Evolutionary conservation across 2,329 filamentous ascomycete species (phyloP).

Genomic region (Zymoseptoria tritici): DNA sequence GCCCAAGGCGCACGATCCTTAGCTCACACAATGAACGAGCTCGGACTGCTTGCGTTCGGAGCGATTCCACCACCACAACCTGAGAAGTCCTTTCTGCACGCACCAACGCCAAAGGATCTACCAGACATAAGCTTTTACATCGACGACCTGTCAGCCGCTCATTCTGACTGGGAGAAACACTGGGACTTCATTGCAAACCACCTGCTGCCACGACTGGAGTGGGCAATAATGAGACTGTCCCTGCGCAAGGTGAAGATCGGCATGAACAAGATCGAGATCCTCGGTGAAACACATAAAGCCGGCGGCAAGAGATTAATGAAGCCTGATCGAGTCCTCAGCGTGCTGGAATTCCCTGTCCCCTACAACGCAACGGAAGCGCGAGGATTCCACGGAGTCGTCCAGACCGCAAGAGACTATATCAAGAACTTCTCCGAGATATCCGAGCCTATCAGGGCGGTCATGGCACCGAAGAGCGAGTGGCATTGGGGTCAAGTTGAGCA

Average conservation of each 20-base stretch:
- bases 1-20: not conserved
- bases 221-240: not conserved
- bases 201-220: conserved; percentile 1
- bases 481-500: conserved; percentile 1
- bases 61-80: not conserved
- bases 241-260: conserved; percentile 2
- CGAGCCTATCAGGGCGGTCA: not conserved
- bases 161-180: not conserved
- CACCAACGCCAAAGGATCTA: not conserved
- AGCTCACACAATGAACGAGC: conserved; percentile 1
- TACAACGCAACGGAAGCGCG: not conserved
- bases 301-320: not conserved
- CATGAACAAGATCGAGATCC: not conserved
- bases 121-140: conserved; percentile 5
- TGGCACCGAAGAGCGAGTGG: not conserved
- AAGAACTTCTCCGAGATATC: not conserved
- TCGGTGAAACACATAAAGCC: not conserved
- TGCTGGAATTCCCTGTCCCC: not conserved
- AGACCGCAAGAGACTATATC: not conserved
- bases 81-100: conserved; percentile 1
- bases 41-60: not conserved
- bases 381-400: not conserved
- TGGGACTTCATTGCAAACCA: conserved; percentile 2
- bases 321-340: not conserved
- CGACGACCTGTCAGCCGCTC: not conserved